Evolutionary conservation across 148 eudicot species (phyloP), one percentile per base, ranked within the genome.

Genomic region (Selenicereus undatus): DNA sequence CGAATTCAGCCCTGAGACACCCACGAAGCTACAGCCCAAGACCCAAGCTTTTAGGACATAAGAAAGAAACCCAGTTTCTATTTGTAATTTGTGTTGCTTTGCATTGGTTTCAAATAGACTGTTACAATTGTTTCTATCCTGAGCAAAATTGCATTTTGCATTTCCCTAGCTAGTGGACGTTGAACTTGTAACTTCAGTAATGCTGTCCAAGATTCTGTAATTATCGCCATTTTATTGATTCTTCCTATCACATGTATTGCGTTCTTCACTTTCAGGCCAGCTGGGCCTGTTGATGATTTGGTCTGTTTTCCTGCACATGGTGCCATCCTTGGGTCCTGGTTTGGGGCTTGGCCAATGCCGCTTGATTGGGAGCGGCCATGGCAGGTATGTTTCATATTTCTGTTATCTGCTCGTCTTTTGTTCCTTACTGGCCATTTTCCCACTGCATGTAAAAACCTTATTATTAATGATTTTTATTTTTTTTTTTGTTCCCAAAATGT

Each of bases 261-360:
- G 45, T 76, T 60, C 35, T 81, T 68, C 68, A 76, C 50, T 77
- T 80, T 62, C 85, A 96, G 99, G 89, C 93, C 92, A 78, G 73
- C 66, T 74, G 89, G 87, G 73, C 71, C 90, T 78, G 80, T 87
- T 81, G 99, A 96, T 86, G 86, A 81, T 83, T 84, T 92, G 91
- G 87, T 94, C 26, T 94, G 97, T 82, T 76, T 92, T 77, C 97
- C 99, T 76, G 99, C 98, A 42, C 90, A 92, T 76, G 99, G 97
- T 86, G 93, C 97, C 84, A 81, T 94, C 52, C 69, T 96, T 75
- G 99, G 98, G 80, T 90, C 99, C 77, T 96, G 99, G 99, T 88
- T 95, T 86, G 99, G 98, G 82, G 97, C 98, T 60, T 95, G 99
- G 99, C 99, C 97, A n/a, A 95, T 93, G 98, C 99, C 99, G 66